Evolutionary conservation across 345 rosid genomes (phyloP).

Genomic region (Citropsis articulata): DNA sequence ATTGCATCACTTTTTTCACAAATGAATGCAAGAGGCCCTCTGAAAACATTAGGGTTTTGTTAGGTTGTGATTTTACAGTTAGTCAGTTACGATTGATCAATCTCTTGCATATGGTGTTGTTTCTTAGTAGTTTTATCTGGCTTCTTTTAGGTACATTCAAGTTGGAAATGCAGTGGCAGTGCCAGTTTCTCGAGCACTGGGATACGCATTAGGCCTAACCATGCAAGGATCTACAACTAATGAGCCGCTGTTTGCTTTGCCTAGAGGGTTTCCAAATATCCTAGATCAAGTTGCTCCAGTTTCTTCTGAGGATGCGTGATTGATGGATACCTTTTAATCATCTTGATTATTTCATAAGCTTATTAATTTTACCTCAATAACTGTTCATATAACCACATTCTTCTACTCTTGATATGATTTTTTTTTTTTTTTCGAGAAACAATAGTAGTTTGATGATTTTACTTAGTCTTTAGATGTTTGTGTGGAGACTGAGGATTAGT

Average conservation of each 20-base stretch:
- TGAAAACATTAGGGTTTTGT: too few relatives aligned
- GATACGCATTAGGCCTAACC: constrained; percentile 50
- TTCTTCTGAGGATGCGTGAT: constrained; percentile 29
- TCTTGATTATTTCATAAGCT: background rate
- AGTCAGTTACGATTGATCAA: background rate
- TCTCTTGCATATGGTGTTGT: background rate
- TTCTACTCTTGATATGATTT: background rate
- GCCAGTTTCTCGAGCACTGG: constrained; percentile 68
- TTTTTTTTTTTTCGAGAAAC: background rate
- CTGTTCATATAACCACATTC: background rate
- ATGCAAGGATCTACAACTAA: constrained; percentile 23
- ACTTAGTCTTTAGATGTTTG: background rate
- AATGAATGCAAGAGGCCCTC: background rate
- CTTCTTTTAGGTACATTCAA: constrained; percentile 52
- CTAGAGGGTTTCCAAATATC: constrained; percentile 30
- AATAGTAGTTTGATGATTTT: too few relatives aligned
- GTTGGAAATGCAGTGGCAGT: constrained; percentile 81
- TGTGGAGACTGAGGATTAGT: background rate
- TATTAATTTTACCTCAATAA: background rate
- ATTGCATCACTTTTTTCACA: background rate
- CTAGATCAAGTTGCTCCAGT: constrained; percentile 15
- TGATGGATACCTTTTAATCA: background rate
- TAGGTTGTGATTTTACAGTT: background rate
- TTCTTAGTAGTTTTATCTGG: background rate
- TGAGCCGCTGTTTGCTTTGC: constrained; percentile 37